Evolutionary conservation across 2,329 filamentous ascomycete genomes (phyloP).

Genomic region (Fusarium nisikadoi): DNA sequence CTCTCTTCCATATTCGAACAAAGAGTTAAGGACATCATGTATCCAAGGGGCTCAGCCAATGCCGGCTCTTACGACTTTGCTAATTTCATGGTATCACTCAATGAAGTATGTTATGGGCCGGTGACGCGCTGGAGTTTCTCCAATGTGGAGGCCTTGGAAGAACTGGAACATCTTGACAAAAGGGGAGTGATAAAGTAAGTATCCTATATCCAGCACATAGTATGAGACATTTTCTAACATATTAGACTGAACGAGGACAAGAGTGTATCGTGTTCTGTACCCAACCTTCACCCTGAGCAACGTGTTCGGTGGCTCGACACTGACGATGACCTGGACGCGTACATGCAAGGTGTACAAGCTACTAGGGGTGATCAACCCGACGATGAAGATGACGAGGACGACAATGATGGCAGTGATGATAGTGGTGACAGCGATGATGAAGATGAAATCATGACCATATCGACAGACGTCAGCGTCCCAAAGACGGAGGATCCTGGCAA

Average conservation of each 20-base stretch:
- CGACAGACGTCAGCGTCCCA: conserved; percentile 20
- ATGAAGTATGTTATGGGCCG: conserved; percentile 30
- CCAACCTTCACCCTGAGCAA: conserved; percentile 37
- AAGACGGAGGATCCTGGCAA: conserved; percentile 11
- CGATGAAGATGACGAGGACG: neutral
- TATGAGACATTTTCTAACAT: conserved; percentile 6
- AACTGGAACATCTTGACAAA: conserved; percentile 5
- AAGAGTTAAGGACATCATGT: conserved; percentile 40
- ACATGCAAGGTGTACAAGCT: neutral
- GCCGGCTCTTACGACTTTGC: conserved; percentile 25
- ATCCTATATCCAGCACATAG: neutral
- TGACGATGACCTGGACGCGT: neutral
- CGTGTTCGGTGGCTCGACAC: conserved; percentile 28
- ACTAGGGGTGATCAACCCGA: neutral
- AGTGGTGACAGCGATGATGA: neutral
- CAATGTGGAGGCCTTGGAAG: conserved; percentile 23
- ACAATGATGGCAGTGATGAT: neutral
- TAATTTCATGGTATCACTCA: conserved; percentile 41
- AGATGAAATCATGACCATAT: conserved; percentile 20
- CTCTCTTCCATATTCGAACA: conserved; percentile 32
- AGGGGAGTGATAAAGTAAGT: conserved; percentile 29
- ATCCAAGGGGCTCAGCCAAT: conserved; percentile 22
- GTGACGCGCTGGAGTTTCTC: conserved; percentile 42
- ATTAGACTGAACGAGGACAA: neutral
- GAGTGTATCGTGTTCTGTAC: neutral